Percentiles rank a stretch among this genome's conserved stretches.
Evolutionary conservation across 805 yeast genomes (phyloP).

Genomic region (Teunomyces funiuensis): DNA sequence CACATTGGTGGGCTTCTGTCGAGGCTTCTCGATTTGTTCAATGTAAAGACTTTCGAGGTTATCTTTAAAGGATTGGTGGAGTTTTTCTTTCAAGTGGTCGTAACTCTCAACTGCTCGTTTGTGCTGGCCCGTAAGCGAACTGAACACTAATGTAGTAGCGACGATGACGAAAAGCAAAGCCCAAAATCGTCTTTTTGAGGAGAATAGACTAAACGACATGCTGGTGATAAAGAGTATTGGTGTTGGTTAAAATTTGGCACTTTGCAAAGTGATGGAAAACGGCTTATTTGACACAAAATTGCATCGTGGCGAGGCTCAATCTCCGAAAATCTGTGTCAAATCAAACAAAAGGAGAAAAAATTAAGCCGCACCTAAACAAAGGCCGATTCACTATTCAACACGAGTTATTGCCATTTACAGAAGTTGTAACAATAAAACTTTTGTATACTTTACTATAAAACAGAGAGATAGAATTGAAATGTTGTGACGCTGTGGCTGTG

Average conservation of each 20-base stretch:
- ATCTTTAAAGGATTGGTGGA: not conserved
- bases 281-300: too few relatives aligned
- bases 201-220: not conserved
- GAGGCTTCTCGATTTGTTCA: not conserved
- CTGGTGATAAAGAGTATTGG: not conserved
- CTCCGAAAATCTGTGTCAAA: too few relatives aligned
- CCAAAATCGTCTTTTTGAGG: not conserved
- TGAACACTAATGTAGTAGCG: not conserved
- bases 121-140: not conserved
- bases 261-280: too few relatives aligned
- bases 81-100: not conserved
- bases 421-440: too few relatives aligned
- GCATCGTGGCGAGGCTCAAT: too few relatives aligned
- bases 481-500: not conserved
- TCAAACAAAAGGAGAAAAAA: too few relatives aligned
- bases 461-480: constrained; percentile 2
- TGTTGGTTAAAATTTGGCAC: not conserved
- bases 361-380: too few relatives aligned
- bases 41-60: not conserved
- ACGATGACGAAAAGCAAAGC: not conserved
- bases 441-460: not conserved
- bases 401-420: too few relatives aligned
- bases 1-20: not conserved
- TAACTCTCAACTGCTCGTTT: not conserved
- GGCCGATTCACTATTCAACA: too few relatives aligned